Evolutionary conservation across 2,329 filamentous ascomycete species (phyloP), one percentile per base, ranked within the genome.

Genomic region (Sclerotinia minor): DNA sequence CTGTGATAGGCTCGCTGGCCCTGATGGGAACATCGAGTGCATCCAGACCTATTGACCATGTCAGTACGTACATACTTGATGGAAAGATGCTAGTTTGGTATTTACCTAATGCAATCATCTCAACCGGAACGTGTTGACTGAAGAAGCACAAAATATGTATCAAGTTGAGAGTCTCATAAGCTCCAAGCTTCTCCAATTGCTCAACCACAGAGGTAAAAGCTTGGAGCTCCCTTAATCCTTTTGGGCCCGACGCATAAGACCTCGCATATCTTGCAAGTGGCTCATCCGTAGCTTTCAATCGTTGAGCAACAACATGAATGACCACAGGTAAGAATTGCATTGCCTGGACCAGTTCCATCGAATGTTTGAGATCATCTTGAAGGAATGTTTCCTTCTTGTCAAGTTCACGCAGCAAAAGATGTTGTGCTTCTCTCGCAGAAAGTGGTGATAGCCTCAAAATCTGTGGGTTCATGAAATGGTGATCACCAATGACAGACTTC

Each of bases 271-370:
- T 86, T 0, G 85, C 83, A 3, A 91, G 79, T 0, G 87, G 85
- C 70, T 89, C 88, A 24, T 82, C 80, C 0, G 86, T 87, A 3
- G 84, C 83, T 67, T 84, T 87, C 19, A 91, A 79, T 45, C 87
- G 83, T 70, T 86, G 83, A 0, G 87, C 87, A 2, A 88, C 85
- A 0, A 88, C 85, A 72, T 90, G 87, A 26, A 92, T 88, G 70
- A 89, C 89, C 8, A 91, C 79, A 0, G 89, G 89, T 19, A 91
- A 79, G 66, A 86, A 83, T 29, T 87, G 87, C 79, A 90, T 87
- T 57, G 88, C 77, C 54, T 84, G 81, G 1, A 90, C 88, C 21
- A 91, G 75, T 68, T 89, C 84, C n/a, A 80, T 81, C 0, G 87
- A 87, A 67, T 85, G 84, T 47, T 78, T 79, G 11, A 81, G 76